phyloP scores from a whole-genome alignment of 2,329 filamentous ascomycete species.

The Neonectria neomacrospora region DNA sequence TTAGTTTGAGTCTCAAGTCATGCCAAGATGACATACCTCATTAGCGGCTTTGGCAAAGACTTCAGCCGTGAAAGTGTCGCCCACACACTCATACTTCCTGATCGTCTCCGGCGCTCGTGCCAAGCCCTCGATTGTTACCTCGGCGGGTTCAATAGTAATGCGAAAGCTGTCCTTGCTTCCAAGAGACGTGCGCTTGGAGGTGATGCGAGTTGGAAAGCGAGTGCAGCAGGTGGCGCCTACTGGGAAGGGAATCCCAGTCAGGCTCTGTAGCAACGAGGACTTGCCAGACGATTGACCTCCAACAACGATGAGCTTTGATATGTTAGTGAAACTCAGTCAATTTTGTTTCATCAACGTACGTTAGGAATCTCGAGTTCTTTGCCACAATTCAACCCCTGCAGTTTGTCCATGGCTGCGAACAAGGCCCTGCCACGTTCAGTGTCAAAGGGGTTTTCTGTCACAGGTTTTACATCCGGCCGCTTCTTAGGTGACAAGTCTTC shows the following conservation, averaged over 20 bases:
- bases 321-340: background rate
- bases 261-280: constrained; percentile 51
- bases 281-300: constrained; percentile 53
- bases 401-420: constrained; percentile 52
- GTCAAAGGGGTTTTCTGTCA: constrained; percentile 49
- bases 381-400: constrained; percentile 45
- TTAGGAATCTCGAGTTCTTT: constrained; percentile 50
- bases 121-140: constrained; percentile 38
- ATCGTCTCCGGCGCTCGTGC: constrained; percentile 29
- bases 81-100: constrained; percentile 38
- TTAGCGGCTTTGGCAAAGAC: constrained; percentile 47
- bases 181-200: constrained; percentile 48
- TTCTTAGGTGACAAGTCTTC: background rate
- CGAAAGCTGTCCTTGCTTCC: constrained; percentile 44
- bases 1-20: background rate
- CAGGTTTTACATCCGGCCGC: background rate
- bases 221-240: constrained; percentile 49
- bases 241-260: constrained; percentile 53
- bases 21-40: constrained; percentile 38
- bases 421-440: constrained; percentile 48
- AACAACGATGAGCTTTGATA: constrained; percentile 49
- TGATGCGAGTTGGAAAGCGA: constrained; percentile 52
- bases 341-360: constrained; percentile 37
- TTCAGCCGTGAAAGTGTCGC: constrained; percentile 43
- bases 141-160: constrained; percentile 47